Evolutionary conservation across 192 early-diverging fungal genomes (phyloP).

Genomic region (Rhizophlyctis rosea): DNA sequence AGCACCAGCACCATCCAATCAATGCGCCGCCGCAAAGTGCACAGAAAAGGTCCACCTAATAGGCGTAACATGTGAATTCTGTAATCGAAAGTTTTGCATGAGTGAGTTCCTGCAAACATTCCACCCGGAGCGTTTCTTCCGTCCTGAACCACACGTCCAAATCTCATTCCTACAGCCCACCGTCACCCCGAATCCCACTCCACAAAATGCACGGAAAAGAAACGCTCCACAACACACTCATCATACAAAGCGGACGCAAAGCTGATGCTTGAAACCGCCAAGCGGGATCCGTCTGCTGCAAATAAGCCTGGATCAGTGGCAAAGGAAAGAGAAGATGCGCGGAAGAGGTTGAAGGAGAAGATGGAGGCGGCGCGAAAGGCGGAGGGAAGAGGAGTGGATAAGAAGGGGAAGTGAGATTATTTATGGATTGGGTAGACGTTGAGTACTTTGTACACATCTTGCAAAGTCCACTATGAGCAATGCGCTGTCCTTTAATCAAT

Average conservation of each 20-base stretch:
- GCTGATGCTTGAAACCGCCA: conserved; percentile 7
- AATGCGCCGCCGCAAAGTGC: conserved; percentile 11
- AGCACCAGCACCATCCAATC: conserved; percentile 9
- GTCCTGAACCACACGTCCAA: neutral
- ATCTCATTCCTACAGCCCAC: conserved; percentile 9
- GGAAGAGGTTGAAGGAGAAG: conserved; percentile 16
- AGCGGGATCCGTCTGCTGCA: neutral
- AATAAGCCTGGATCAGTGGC: neutral
- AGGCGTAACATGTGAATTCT: conserved; percentile 10
- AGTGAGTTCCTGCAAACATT: neutral
- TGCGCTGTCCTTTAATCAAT: too few relatives aligned
- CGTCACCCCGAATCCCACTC: conserved; percentile 22
- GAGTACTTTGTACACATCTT: too few relatives aligned
- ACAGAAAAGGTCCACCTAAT: conserved; percentile 1
- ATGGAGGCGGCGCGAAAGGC: conserved; percentile 2
- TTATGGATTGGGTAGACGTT: too few relatives aligned
- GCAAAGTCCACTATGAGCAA: too few relatives aligned
- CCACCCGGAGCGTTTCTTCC: neutral
- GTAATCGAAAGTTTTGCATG: conserved; percentile 14
- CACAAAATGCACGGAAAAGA: conserved; percentile 3
- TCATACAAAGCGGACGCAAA: conserved; percentile 13
- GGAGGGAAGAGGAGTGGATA: too few relatives aligned
- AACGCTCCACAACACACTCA: neutral
- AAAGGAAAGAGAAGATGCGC: conserved; percentile 22
- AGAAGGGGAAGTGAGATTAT: too few relatives aligned